Percentiles rank a stretch among this genome's conserved stretches.
Conservation (phyloP, 345 rosid genomes). For the Abelmoschus esculentus region DNA sequence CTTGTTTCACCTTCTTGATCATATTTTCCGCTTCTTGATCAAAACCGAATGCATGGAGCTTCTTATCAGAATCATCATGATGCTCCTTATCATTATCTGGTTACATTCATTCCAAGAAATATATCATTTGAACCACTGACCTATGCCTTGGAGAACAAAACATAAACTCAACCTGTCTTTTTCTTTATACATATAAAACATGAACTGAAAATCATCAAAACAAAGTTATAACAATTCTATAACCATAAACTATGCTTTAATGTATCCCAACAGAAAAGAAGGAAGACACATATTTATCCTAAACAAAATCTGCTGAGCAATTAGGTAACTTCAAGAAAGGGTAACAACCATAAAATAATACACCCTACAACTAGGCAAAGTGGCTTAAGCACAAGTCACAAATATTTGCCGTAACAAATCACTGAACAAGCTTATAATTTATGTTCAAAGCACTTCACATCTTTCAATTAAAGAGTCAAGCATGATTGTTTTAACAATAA, state of each 20-base stretch:
- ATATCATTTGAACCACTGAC: neutral
- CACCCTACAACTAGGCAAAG: neutral
- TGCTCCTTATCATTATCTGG: conserved; percentile 60
- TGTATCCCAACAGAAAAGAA: neutral
- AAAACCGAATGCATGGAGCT: conserved; percentile 50
- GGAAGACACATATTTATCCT: neutral
- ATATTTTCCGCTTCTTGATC: conserved; percentile 72
- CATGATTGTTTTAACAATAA: neutral
- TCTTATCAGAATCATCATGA: conserved; percentile 43
- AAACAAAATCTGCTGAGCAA: neutral
- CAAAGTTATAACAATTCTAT: neutral
- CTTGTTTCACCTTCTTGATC: conserved; percentile 91
- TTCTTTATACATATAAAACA: neutral
- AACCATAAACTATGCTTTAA: neutral
- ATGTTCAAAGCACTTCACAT: neutral
- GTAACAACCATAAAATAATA: neutral
- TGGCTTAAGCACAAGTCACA: neutral
- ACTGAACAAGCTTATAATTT: neutral
- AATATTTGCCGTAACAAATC: neutral
- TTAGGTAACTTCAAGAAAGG: neutral
- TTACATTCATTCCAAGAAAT: conserved; percentile 5
- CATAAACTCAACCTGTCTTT: neutral
- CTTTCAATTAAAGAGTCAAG: neutral
- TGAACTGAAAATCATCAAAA: no score
- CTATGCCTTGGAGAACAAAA: neutral